Conservation (phyloP, 495 filamentous ascomycete species). For the Bathelium albidoporum region DNA sequence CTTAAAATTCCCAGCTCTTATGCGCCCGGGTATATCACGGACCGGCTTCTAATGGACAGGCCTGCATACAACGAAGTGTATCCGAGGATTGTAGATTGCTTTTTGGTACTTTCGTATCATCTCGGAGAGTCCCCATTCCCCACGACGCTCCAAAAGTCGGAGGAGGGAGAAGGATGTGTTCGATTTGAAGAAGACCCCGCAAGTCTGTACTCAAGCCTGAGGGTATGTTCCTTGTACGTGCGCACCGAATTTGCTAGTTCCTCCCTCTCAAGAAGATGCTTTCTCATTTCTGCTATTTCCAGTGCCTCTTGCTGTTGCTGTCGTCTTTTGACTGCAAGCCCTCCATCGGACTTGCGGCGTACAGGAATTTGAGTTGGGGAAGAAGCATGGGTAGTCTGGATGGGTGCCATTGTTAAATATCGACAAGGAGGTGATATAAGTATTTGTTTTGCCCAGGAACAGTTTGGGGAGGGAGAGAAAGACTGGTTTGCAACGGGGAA, state of each 20-base stretch:
- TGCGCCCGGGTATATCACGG: too few relatives aligned
- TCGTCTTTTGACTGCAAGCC: neutral
- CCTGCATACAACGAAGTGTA: too few relatives aligned
- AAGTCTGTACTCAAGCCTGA: neutral
- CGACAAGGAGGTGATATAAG: neutral
- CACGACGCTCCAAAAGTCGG: conserved; percentile 1
- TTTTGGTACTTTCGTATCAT: neutral
- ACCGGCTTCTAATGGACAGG: too few relatives aligned
- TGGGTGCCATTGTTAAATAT: neutral
- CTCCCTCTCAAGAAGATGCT: neutral
- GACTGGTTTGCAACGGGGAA: neutral
- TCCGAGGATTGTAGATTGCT: neutral
- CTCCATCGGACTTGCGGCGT: neutral
- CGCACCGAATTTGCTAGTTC: neutral
- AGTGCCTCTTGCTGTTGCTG: neutral
- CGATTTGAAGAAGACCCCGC: neutral
- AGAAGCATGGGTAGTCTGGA: neutral
- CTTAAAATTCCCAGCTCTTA: too few relatives aligned
- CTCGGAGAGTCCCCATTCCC: neutral
- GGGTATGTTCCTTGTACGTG: neutral
- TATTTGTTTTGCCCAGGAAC: neutral
- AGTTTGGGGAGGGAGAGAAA: neutral
- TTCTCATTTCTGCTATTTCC: neutral
- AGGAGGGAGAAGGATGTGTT: neutral
- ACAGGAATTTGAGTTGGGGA: neutral